Conservation (phyloP, 2,329 filamentous ascomycete genomes). For the Claviceps sp. region DNA sequence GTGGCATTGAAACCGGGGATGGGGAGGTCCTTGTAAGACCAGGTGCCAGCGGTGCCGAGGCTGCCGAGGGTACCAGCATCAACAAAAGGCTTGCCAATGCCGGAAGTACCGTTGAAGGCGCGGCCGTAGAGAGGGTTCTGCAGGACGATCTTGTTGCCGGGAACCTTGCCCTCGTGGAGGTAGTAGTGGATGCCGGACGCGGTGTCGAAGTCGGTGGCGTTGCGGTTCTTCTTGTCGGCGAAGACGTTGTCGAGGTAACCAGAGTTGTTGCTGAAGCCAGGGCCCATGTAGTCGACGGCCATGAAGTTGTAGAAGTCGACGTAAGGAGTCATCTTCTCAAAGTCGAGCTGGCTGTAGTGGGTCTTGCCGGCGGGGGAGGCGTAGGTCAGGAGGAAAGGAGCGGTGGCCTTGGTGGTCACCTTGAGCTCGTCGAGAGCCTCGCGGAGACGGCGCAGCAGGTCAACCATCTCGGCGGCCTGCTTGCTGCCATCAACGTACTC, state of each 20-base stretch:
- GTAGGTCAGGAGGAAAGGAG: slow-evolving; percentile 37
- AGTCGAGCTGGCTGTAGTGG: slow-evolving; percentile 36
- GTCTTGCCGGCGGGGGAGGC: slow-evolving; percentile 33
- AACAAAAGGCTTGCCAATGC: slow-evolving; percentile 48
- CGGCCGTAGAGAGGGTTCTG: slow-evolving; percentile 71
- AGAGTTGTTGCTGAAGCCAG: slow-evolving; percentile 42
- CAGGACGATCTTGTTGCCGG: slow-evolving; percentile 52
- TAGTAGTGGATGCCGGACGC: slow-evolving; percentile 44
- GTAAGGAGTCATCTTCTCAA: slow-evolving; percentile 38
- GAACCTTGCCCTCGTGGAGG: slow-evolving; percentile 37
- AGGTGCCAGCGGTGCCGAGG: slow-evolving; percentile 45
- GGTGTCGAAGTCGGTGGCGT: slow-evolving; percentile 55
- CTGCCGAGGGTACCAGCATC: slow-evolving; percentile 46
- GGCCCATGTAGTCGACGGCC: slow-evolving; percentile 59
- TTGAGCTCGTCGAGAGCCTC: slow-evolving; percentile 30
- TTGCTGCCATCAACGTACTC: slow-evolving; percentile 31
- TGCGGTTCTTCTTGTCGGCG: slow-evolving; percentile 33
- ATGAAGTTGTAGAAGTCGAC: slow-evolving; percentile 49
- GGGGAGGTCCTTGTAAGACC: slow-evolving; percentile 62
- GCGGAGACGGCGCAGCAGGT: slow-evolving; percentile 28
- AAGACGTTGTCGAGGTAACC: slow-evolving; percentile 62
- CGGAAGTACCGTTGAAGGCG: slow-evolving; percentile 53
- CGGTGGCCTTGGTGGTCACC: slow-evolving; percentile 21
- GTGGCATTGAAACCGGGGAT: slow-evolving; percentile 32
- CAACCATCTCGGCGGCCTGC: slow-evolving; percentile 28